Base-by-base conservation (phyloP, 164 flowering plant species). In the Chimonanthus salicifolius region DNA sequence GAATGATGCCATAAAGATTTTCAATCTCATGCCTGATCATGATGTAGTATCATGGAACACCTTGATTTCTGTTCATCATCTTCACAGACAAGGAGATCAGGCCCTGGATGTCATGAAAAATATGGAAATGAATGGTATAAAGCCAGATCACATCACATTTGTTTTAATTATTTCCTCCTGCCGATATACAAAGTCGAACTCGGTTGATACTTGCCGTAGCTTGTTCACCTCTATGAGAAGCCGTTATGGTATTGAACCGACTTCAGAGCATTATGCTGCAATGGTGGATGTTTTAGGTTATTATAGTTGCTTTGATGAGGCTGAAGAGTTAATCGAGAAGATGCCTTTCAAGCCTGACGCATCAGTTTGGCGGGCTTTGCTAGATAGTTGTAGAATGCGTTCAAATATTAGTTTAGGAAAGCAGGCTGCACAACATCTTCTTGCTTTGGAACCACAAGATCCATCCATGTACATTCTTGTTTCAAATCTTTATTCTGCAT, bases 31-130 rank as follows among this genome's bases (percentile, higher is more conserved):
- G 94, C 82, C 83, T 1, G 60, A 73, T 46, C 87, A 73, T 64
- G 90, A 94, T 76, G 71, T 80, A 58, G 86, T 90, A 50, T 94
- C 99, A 18, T 96, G 97, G 97, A 96, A 94, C 77, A 47, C 88
- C 80, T 84, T 93, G 78, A 83, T 92, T 71, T 51, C 86, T 60
- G 85, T 89, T 5, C 74, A 89, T 82, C 79, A 91, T 75, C 86
- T 92, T 69, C 88, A 88, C 72, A 84, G 97, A 77, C 78, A 84
- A 70, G 99, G 99, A 20, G 90, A 93, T 60, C 72, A 80, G 74
- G 96, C 90, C 47, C 78, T 95, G 79, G 75, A 71, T 71, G 75
- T 83, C 44, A 93, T 95, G 95, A 81, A 79, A 46, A 82, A 78
- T 62, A 89, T 93, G 97, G 75, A 84, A 73, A 74, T 74, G 62